Conservation (phyloP, 805 yeast species). For the Scheffersomyces stipitis region DNA sequence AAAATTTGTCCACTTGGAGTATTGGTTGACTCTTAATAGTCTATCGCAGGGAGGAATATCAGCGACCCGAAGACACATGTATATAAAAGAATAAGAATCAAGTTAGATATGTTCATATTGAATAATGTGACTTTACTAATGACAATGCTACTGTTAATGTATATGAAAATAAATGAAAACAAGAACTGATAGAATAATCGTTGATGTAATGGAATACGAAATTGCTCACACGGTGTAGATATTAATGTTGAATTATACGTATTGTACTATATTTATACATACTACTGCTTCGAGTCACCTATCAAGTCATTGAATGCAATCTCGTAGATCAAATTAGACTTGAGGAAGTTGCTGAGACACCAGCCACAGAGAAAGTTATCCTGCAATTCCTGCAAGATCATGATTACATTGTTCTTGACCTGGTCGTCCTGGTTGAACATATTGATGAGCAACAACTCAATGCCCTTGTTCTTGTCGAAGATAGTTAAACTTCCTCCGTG, state of each 20-base stretch:
- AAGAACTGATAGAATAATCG: too few relatives aligned
- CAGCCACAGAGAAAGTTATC: conserved; percentile 46
- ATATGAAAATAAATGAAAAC: too few relatives aligned
- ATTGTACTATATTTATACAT: neutral
- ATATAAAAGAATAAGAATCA: too few relatives aligned
- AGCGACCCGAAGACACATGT: too few relatives aligned
- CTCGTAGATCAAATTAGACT: conserved; percentile 39
- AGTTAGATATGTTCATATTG: too few relatives aligned
- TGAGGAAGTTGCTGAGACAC: conserved; percentile 39
- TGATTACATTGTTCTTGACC: conserved; percentile 37
- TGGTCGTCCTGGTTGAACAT: conserved; percentile 42
- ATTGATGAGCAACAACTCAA: conserved; percentile 40
- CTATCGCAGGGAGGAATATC: too few relatives aligned
- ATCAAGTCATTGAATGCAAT: conserved; percentile 38
- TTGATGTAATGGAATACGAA: too few relatives aligned
- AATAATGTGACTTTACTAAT: too few relatives aligned
- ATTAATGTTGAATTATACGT: neutral
- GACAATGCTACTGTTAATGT: too few relatives aligned
- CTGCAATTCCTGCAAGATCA: conserved; percentile 44
- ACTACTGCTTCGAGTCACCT: conserved; percentile 1
- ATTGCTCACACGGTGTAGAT: too few relatives aligned
- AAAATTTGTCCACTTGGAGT: too few relatives aligned
- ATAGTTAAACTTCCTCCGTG: conserved; percentile 42
- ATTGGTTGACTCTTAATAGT: too few relatives aligned
- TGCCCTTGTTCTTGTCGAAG: conserved; percentile 45